Evolutionary conservation across 257 asterid species (phyloP).

Genomic region (Fraxinus quadrangulata): DNA sequence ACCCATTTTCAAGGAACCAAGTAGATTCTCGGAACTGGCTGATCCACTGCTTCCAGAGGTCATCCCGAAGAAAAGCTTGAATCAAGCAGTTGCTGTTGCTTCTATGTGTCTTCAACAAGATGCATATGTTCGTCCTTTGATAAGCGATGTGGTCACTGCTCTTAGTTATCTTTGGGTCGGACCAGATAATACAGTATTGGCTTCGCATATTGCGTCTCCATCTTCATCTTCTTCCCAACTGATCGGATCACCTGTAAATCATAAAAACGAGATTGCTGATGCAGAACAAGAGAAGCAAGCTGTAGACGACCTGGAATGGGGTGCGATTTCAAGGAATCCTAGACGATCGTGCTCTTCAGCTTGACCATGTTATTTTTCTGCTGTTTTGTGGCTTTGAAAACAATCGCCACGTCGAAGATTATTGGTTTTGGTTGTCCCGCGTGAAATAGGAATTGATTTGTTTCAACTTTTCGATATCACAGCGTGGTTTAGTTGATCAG

Average conservation of each 20-base stretch:
- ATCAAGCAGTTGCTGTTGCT: slow-evolving; percentile 47
- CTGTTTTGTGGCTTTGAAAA: not conserved
- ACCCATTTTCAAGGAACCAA: slow-evolving; percentile 40
- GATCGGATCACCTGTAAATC: not conserved
- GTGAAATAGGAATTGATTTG: not conserved
- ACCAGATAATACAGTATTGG: slow-evolving; percentile 23
- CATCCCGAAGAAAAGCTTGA: slow-evolving; percentile 40
- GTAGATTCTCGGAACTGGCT: slow-evolving; percentile 36
- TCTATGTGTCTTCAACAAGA: slow-evolving; percentile 53
- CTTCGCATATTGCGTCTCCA: slow-evolving; percentile 16
- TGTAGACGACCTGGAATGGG: slow-evolving; percentile 59
- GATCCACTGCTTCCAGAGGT: slow-evolving; percentile 44
- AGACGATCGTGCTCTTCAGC: slow-evolving; percentile 30
- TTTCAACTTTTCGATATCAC: not conserved
- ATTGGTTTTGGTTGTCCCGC: not conserved
- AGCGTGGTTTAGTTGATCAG: not conserved
- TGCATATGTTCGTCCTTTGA: slow-evolving; percentile 41
- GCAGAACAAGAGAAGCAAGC: slow-evolving; percentile 41
- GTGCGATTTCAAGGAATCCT: slow-evolving; percentile 39
- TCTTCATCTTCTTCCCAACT: not conserved
- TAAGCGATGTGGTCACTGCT: slow-evolving; percentile 53
- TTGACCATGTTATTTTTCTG: slow-evolving; percentile 12
- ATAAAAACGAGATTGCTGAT: not conserved
- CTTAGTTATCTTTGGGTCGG: slow-evolving; percentile 38
- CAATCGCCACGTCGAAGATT: not conserved